Base-by-base conservation (phyloP, 2,329 filamentous ascomycete species). In the Byssothecium circinans region DNA sequence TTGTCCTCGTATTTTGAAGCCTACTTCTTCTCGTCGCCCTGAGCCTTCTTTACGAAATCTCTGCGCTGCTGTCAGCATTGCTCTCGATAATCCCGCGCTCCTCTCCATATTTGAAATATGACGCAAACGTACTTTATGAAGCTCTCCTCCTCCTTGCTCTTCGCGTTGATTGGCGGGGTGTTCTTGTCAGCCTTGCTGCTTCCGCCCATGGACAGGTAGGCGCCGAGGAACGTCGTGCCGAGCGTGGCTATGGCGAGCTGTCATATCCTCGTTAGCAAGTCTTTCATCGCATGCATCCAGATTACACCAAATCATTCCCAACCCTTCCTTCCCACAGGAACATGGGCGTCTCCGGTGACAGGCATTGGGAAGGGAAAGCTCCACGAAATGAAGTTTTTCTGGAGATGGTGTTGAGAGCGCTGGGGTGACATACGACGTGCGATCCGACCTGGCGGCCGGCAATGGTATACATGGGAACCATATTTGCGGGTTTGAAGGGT, bases 141-240 rank as follows among this genome's bases (percentile, higher is more conserved):
- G 64, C 79, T 78, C 75, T 85, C 83, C 75, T 86, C 83, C 60
- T 85, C 83, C 72, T 84, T 84, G 75, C 80, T 85, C 63, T 76
- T 75, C 43, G 83, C 83, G 65, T 84, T 82, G 73, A 85, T 82
- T 34, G 82, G 80, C 45, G 83, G 83, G 50, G 72, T 73, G 40
- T 50, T 49, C 18, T 53, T 58, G 30, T 62, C 49, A 30, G 59
- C 61, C 52, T 74, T 68, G 58, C 74, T 70, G 65, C 78, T 76
- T 59, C 75, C 74, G 55, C 65, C 49, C 46, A 66, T 57, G 19
- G 63, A 56, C 56, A 70, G 58, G 36, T 48, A 63, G 51, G 75
- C 75, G 50, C 60, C 62, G 50, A 49, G 54, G 52, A 67, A 61
- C 27, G 65, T 64, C 8, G 61, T 57, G 49, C 59, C 59, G 49